Evolutionary conservation across 2,329 filamentous ascomycete species (phyloP).

Genomic region (Xylaria hypoxylon): DNA sequence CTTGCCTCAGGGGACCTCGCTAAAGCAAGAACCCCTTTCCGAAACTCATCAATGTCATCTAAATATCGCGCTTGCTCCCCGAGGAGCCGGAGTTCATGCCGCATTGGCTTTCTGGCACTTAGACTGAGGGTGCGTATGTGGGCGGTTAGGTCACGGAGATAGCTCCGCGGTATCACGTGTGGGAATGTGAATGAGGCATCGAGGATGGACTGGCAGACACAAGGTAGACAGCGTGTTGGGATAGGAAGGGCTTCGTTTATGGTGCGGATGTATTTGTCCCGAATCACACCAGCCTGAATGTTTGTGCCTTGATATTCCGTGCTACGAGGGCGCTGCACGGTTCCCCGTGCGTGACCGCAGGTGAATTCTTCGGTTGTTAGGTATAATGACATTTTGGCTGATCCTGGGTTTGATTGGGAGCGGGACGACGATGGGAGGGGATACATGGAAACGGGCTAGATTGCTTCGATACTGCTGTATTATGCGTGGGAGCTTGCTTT

Average conservation of each 20-base stretch:
- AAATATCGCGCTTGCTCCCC: background rate
- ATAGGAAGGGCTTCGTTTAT: slow-evolving; percentile 9
- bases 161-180: slow-evolving; percentile 5
- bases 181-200: background rate
- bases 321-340: background rate
- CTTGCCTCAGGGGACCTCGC: slow-evolving; percentile 6
- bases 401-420: background rate
- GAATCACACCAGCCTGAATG: slow-evolving; percentile 15
- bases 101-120: background rate
- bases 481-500: background rate
- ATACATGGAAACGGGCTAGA: too few relatives aligned
- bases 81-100: background rate
- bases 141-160: background rate
- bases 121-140: background rate
- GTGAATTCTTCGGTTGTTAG: slow-evolving; percentile 34
- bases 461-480: background rate
- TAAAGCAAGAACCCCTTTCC: slow-evolving; percentile 1
- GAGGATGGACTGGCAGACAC: slow-evolving; percentile 30
- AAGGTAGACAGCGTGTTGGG: slow-evolving; percentile 30
- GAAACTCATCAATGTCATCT: slow-evolving; percentile 14
- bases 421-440: background rate
- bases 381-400: slow-evolving; percentile 38
- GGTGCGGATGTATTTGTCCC: background rate
- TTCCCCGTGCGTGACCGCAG: slow-evolving; percentile 38
- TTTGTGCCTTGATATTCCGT: background rate